Percentiles rank a stretch among this genome's conserved stretches.
These are phyloP conservation scores for Linum trigynum DNA, from an alignment of 345 rosid genomes.

Conservation along the genomic window DNA sequence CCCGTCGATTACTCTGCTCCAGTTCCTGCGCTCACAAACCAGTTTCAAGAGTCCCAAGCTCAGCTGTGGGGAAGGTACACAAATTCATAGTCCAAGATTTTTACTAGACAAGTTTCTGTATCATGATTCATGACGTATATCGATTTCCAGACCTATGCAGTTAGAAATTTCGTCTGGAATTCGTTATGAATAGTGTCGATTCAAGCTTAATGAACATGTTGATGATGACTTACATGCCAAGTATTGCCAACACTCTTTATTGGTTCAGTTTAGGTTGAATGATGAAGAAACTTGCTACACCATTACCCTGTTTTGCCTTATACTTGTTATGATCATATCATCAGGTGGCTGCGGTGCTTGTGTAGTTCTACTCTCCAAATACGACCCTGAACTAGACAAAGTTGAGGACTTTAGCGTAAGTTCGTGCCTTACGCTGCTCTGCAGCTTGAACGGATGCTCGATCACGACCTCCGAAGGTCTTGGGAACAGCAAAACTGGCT, in stretches of 20 bases:
- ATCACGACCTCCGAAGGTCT: conserved; percentile 80
- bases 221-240: too few relatives aligned
- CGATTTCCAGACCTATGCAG: too few relatives aligned
- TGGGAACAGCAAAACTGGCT: conserved; percentile 66
- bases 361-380: conserved; percentile 60
- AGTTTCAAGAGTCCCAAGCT: conserved; percentile 79
- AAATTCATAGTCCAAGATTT: not conserved
- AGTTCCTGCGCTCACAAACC: conserved; percentile 60
- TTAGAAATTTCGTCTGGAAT: too few relatives aligned
- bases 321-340: conserved; percentile 5
- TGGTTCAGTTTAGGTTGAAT: too few relatives aligned
- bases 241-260: too few relatives aligned
- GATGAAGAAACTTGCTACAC: too few relatives aligned
- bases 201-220: too few relatives aligned
- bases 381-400: conserved; percentile 36
- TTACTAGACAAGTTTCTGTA: not conserved
- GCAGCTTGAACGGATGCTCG: conserved; percentile 67
- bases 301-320: not conserved
- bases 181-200: too few relatives aligned
- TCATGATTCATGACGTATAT: not conserved
- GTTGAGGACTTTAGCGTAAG: conserved; percentile 53
- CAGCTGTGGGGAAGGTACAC: conserved; percentile 70
- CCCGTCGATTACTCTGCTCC: conserved; percentile 72
- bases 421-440: conserved; percentile 83
- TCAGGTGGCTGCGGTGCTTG: conserved; percentile 97